Evolutionary conservation across 2,329 filamentous ascomycete genomes (phyloP).

Genomic region (Fusarium devonianum): DNA sequence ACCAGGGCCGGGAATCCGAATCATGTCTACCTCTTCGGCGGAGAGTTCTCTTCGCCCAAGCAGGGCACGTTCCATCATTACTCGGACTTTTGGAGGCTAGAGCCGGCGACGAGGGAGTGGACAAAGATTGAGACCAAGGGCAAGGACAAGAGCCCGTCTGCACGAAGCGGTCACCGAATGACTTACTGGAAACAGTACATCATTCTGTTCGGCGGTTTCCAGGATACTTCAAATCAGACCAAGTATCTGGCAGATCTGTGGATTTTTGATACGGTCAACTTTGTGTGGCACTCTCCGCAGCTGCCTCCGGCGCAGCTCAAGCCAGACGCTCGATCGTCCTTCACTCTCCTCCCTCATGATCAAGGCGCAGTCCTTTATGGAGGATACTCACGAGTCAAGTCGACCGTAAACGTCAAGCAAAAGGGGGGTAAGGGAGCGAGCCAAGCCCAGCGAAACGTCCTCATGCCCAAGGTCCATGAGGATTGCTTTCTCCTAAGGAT

Average conservation of each 20-base stretch:
- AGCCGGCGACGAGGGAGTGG: conserved; percentile 88
- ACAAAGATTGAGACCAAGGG: conserved; percentile 82
- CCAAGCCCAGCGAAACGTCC: conserved; percentile 71
- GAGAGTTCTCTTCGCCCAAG: conserved; percentile 95
- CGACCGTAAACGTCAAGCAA: conserved; percentile 66
- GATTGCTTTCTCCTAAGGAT: conserved; percentile 94
- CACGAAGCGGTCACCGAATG: conserved; percentile 92
- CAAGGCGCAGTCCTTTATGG: conserved; percentile 89
- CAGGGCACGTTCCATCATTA: conserved; percentile 99
- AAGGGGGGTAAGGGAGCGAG: conserved; percentile 62
- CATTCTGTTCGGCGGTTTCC: conserved; percentile 93
- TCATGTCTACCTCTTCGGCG: conserved; percentile 90
- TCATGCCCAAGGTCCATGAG: conserved; percentile 90
- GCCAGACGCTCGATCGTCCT: conserved; percentile 89
- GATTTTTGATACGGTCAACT: conserved; percentile 92
- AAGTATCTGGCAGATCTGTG: conserved; percentile 94
- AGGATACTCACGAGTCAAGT: conserved; percentile 91
- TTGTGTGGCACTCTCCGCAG: conserved; percentile 80
- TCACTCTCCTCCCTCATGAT: conserved; percentile 90
- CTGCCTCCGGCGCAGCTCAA: conserved; percentile 82
- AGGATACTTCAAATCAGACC: conserved; percentile 94
- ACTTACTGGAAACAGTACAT: conserved; percentile 98
- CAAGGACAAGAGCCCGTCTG: conserved; percentile 79
- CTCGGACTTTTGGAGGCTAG: conserved; percentile 96
- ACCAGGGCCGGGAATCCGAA: conserved; percentile 85